These are phyloP conservation scores for Candida ascalaphidarum DNA, from an alignment of 805 yeast genomes.

Conservation along the genomic window DNA sequence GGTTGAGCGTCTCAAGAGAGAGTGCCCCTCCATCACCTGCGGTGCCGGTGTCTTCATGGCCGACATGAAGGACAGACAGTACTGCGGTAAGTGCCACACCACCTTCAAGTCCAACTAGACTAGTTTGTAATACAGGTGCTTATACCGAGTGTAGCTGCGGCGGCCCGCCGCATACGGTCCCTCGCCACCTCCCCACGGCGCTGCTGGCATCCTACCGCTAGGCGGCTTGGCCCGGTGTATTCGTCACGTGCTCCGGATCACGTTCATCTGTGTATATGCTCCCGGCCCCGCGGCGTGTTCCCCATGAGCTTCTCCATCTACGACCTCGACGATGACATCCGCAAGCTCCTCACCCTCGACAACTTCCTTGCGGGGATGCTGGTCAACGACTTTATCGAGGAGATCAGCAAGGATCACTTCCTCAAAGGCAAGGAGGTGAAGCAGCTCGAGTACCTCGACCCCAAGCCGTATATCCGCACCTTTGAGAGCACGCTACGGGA, in stretches of 20 bases:
- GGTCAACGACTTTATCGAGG: constrained; percentile 75
- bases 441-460: constrained; percentile 58
- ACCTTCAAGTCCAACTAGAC: constrained; percentile 52
- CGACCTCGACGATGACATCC: constrained; percentile 57
- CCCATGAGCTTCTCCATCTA: constrained; percentile 41
- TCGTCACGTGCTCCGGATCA: no score
- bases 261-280: no score
- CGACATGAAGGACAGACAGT: constrained; percentile 96
- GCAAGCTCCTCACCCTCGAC: constrained; percentile 46
- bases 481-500: constrained; percentile 81
- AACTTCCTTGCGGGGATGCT: constrained; percentile 62
- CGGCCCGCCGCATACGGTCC: no score
- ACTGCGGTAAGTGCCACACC: constrained; percentile 99
- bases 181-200: no score
- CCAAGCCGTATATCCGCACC: constrained; percentile 89
- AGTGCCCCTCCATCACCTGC: constrained; percentile 87
- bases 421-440: constrained; percentile 42
- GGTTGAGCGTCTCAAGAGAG: constrained; percentile 98
- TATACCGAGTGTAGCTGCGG: no score
- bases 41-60: constrained; percentile 99
- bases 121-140: no score
- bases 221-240: no score
- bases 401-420: constrained; percentile 61
- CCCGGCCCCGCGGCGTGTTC: no score
- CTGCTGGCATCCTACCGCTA: no score